Evolutionary conservation across 257 asterid species (phyloP), one percentile per base, ranked within the genome.

Genomic region (Solanum clarkiae): DNA sequence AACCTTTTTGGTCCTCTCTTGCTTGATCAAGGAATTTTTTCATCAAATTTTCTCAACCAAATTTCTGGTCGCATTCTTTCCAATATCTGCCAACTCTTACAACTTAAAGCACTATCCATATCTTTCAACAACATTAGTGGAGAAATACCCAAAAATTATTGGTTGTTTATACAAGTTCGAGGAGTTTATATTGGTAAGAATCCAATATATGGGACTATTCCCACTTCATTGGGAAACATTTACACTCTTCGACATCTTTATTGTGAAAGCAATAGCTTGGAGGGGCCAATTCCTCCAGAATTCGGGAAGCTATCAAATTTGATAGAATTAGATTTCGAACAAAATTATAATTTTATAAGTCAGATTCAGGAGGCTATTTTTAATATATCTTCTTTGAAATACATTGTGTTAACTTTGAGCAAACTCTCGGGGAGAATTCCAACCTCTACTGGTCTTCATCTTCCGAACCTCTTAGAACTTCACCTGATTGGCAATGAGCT

Each of bases 161-260:
- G 91, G 81, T 26, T 88, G 90, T 86, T 80, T 90, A 83, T 42
- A 40, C 1, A 81, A 54, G 53, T 87, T 90, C 7, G 85, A 86
- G 63, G 59, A 32, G 2, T 90, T 8, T 88, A 81, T 83, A 85
- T 90, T 86, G 82, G 86, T 0, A 22, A 57, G 10, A 90, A 87
- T 82, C 47, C 44, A 45, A 84, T 87, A 45, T 10, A 14, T 2
- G 93, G 90, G 29, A 8, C 69, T 4, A 82, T 89, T 66, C 91
- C 90, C n/a, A 42, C 91, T 8, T 87, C 88, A 20, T 66, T 87
- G n/a, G 86, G 80, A 18, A 90, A 90, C 29, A 88, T 88, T 70
- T 89, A 91, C 3, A 86, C 77, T 26, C 56, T 90, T 62, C 80
- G 66, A 57, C 29, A 13, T 68, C 57, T 88, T 42, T 59, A 88